Base-by-base conservation (phyloP, 495 filamentous ascomycete genomes). In the Annulohypoxylon bovei region DNA sequence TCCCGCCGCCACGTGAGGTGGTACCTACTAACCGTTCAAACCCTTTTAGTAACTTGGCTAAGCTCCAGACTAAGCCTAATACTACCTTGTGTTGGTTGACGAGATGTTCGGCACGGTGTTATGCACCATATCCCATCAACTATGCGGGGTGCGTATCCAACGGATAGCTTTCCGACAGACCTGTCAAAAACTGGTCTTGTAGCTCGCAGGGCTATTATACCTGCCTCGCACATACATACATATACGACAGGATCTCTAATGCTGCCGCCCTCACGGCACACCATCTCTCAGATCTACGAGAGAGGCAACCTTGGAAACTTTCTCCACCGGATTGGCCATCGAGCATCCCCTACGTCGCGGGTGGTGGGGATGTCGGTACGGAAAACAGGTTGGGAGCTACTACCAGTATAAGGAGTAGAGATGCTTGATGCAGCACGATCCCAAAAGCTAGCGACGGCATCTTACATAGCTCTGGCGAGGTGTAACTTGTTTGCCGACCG, bases 1-100 rank as follows among this genome's bases (percentile, higher is more conserved):
- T 72, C 70, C 70, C 70, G 70, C 70, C 65, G 70, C 70, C 70
- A 72, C 70, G 70, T 72, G 70, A 72, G 60, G 25, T 60, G 53
- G 58, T 68, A 56, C 56, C 22, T 50, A 37, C 56, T 56, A 54
- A 65, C 60, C 49, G 9, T 27, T 39, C 53, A 52, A 50, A 37
- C 28, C 54, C 60, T 35, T 42, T 62, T 58, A 59, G 46, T 67
- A 62, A 57, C 64, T 62, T 33, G 65, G 44, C 47, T 72, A 57
- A 56, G 42, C 35, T 44, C 40, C 33, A 65, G 54, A 50, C 69
- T 72, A 60, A 57, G 55, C 69, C 69, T 49, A 33, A 65, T 65
- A 42, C 54, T 50, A 40, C 64, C 53, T 35, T 54, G 60, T 60
- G 44, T 42, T 60, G 27, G 25, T 55, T 52, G 18, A 23, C 46